These are phyloP conservation scores for Blastocystis sp. DNA, from an alignment of 352 stramenopile species.

Conservation along the genomic window DNA sequence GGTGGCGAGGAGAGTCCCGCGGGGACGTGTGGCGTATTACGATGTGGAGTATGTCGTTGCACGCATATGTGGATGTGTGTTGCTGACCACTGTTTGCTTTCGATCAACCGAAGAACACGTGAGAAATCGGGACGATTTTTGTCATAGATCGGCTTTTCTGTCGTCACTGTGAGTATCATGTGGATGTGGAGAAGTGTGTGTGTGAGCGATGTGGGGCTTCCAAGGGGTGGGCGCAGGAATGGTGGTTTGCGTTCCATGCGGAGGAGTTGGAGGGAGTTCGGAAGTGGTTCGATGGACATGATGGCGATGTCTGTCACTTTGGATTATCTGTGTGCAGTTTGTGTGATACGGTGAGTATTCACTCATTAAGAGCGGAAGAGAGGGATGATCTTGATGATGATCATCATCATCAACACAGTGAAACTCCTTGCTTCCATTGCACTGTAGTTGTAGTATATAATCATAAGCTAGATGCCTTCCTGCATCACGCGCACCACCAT, in stretches of 20 bases:
- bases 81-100: neutral
- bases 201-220: neutral
- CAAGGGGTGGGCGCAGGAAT: neutral
- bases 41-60: neutral
- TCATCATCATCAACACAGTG: too few species aligned
- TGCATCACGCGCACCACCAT: neutral
- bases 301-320: neutral
- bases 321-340: neutral
- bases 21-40: neutral
- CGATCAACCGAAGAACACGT: neutral
- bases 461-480: neutral
- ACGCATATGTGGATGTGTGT: neutral
- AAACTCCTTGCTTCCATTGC: neutral
- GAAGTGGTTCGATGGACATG: neutral
- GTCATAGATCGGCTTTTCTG: neutral
- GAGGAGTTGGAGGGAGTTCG: neutral
- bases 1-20: neutral
- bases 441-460: neutral
- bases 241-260: neutral
- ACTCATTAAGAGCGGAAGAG: too few species aligned
- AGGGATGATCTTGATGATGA: too few species aligned
- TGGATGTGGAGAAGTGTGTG: neutral
- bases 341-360: neutral
- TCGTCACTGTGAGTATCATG: neutral
- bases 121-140: neutral